Evolutionary conservation across 83 land plant species (phyloP).

Genomic region (Diphasiastrum complanatum): DNA sequence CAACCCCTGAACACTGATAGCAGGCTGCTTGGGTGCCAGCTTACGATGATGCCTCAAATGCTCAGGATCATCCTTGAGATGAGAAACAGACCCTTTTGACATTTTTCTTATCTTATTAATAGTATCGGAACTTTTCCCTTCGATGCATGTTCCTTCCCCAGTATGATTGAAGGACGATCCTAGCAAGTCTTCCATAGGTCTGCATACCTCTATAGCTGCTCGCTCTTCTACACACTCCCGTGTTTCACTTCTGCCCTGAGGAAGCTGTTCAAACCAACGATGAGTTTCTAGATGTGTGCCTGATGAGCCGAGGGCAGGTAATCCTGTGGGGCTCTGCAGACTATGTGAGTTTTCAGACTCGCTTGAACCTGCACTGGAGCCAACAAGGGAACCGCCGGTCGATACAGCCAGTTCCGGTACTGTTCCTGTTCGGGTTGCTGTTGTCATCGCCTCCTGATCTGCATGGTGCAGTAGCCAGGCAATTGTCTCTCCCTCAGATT

Average conservation of each 20-base stretch:
- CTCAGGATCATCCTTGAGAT: constrained; percentile 27
- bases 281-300: too few species aligned
- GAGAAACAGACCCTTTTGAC: not conserved
- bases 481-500: constrained; percentile 30
- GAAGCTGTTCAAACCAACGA: constrained; percentile 5
- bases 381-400: constrained; percentile 15
- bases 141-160: not conserved
- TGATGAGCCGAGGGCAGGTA: constrained; percentile 8
- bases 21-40: constrained; percentile 7
- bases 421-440: constrained; percentile 29
- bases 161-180: too few species aligned
- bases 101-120: constrained; percentile 13
- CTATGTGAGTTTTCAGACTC: not conserved
- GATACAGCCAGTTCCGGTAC: constrained; percentile 22
- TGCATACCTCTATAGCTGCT: constrained; percentile 23
- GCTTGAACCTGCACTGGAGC: constrained; percentile 19
- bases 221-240: constrained; percentile 19
- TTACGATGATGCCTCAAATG: constrained; percentile 14
- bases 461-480: constrained; percentile 32
- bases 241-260: constrained; percentile 11
- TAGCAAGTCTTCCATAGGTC: too few species aligned
- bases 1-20: too few species aligned
- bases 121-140: constrained; percentile 8
- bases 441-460: constrained; percentile 20
- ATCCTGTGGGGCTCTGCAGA: not conserved